Base-by-base conservation (phyloP, 805 yeast species). In the Metschnikowia gelsemii region DNA sequence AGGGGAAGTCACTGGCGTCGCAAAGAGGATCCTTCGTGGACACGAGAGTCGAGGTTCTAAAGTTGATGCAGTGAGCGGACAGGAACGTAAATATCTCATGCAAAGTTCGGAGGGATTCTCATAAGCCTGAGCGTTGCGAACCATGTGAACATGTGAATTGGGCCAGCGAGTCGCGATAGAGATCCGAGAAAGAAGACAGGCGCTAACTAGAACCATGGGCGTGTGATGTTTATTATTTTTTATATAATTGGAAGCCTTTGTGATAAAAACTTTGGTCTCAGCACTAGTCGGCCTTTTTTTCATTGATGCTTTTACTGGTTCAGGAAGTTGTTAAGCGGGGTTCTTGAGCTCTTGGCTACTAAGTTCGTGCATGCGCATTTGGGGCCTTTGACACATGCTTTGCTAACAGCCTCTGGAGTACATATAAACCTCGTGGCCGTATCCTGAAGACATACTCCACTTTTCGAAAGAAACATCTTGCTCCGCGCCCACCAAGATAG, bases 121-220 rank as follows among this genome's bases (percentile, higher is more conserved):
- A n/a, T n/a, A n/a, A n/a, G 17, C 19, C 18, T 14, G 35, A 25
- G 28, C 17, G 28, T 30, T 31, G 39, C 43, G 43, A 21, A n/a
- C 23, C 41, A 38, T 38, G 41, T 38, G 43, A 40, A 31, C 31
- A 28, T 28, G 31, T 28, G 21, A 28, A 28, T 36, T 16, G 29
- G 30, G 29, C 29, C 27, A 25, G n/a, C 13, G 13, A 19, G 39
- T 20, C 22, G 33, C 34, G 34, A 12, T 17, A 26, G 36, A n/a
- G n/a, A n/a, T n/a, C 42, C 32, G 33, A 38, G 31, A 28, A 28
- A 12, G 14, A 20, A 14, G 31, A 28, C 31, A 16, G 12, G 13
- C 11, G 16, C 17, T 16, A n/a, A 16, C 19, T 13, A 13, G n/a
- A 16, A 18, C 31, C 31, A 28, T 28, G 18, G 13, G 17, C 17